Conservation (phyloP, 176 grass and related monocot species). For the Pontederia paniculata region DNA sequence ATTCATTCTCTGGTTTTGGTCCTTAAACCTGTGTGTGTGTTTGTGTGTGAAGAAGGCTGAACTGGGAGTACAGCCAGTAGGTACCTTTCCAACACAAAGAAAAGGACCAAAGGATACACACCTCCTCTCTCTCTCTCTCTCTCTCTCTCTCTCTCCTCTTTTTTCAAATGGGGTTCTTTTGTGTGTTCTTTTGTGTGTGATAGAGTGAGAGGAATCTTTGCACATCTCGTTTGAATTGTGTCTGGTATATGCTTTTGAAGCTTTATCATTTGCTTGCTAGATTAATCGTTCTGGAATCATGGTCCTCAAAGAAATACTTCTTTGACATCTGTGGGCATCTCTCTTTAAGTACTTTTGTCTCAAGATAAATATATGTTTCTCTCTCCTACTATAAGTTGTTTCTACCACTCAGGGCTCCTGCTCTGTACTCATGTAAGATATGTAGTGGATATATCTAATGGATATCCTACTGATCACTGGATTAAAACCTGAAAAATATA, state of each 20-base stretch:
- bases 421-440: too few species aligned
- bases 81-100: slow-evolving; percentile 79
- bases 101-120: neutral
- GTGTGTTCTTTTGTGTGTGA: slow-evolving; percentile 9
- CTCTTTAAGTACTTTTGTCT: neutral
- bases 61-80: slow-evolving; percentile 21
- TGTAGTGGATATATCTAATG: slow-evolving; percentile 62
- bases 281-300: slow-evolving; percentile 60
- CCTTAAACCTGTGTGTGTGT: slow-evolving; percentile 35
- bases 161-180: slow-evolving; percentile 27
- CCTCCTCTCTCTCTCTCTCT: too few species aligned
- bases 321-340: slow-evolving; percentile 40
- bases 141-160: slow-evolving; percentile 22
- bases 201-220: slow-evolving; percentile 26
- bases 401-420: slow-evolving; percentile 11
- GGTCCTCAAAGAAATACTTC: slow-evolving; percentile 13
- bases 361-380: neutral
- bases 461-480: slow-evolving; percentile 34
- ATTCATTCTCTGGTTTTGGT: slow-evolving; percentile 12
- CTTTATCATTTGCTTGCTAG: slow-evolving; percentile 37
- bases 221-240: slow-evolving; percentile 70
- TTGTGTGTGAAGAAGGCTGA: slow-evolving; percentile 36
- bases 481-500: slow-evolving; percentile 39
- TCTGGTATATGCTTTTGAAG: slow-evolving; percentile 76
- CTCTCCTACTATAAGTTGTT: slow-evolving; percentile 20